Evolutionary conservation across 208 protist genomes (phyloP).

Genomic region (Ichthyophonus hoferi): DNA sequence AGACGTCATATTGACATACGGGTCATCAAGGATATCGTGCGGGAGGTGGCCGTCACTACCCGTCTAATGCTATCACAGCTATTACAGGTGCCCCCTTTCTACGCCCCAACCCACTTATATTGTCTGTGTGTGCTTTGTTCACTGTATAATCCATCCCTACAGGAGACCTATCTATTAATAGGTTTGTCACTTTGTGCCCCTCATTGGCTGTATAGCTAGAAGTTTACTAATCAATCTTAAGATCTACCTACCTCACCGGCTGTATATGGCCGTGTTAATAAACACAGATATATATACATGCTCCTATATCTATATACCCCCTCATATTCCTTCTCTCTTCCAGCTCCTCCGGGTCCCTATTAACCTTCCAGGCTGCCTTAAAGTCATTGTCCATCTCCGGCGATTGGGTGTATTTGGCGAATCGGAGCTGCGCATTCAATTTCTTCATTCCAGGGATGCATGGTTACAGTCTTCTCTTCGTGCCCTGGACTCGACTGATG

Average conservation of each 20-base stretch:
- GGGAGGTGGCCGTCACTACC: conserved; percentile 9
- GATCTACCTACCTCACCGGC: too few species aligned
- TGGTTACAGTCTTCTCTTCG: conserved; percentile 36
- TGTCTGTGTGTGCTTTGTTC: too few species aligned
- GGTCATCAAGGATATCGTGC: conserved; percentile 28
- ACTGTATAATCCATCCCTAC: too few species aligned
- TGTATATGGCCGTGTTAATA: too few species aligned
- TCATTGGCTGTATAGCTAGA: too few species aligned
- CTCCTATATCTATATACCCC: not conserved
- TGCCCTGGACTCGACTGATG: conserved; percentile 10
- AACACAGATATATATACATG: too few species aligned
- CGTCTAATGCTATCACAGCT: conserved; percentile 44
- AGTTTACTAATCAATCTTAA: too few species aligned
- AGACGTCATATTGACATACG: conserved; percentile 24
- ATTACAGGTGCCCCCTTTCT: not conserved
- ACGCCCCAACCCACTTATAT: too few species aligned
- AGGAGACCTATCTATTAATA: too few species aligned
- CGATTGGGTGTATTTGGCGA: conserved; percentile 40
- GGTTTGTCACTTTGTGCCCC: too few species aligned
- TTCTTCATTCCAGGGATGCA: not conserved
- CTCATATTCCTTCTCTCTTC: not conserved
- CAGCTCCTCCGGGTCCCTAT: conserved; percentile 20
- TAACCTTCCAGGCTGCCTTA: conserved; percentile 41
- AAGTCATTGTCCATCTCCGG: conserved; percentile 37
- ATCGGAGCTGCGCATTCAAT: conserved; percentile 41